A percentile compares a stretch with the other conserved stretches of the same genome.
Conservation (phyloP, 129 eudicot genomes). For the Ambrosia artemisiifolia region DNA sequence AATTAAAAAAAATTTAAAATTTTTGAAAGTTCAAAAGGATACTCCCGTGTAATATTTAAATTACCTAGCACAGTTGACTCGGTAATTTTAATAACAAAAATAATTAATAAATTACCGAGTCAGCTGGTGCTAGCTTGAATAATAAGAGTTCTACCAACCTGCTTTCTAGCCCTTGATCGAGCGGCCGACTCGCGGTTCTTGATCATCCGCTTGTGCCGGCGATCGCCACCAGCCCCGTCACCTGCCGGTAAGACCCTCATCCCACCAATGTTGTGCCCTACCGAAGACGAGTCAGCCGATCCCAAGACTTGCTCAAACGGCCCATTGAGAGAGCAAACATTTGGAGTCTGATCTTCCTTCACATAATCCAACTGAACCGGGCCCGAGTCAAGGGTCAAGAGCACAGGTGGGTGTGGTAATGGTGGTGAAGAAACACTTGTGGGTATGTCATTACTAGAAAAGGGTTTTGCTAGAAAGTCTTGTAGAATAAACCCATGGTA, state of each 20-base stretch:
- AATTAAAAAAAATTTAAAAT: no score
- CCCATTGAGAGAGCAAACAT: no score
- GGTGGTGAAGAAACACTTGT: conserved; percentile 12
- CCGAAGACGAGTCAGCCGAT: conserved; percentile 33
- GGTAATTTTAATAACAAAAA: no score
- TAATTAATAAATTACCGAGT: neutral
- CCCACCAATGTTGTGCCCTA: conserved; percentile 17
- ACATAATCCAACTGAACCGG: conserved; percentile 31
- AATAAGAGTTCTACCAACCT: conserved; percentile 34
- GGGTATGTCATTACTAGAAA: conserved; percentile 27
- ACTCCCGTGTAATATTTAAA: no score
- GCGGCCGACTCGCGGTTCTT: conserved; percentile 86
- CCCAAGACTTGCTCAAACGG: conserved; percentile 18
- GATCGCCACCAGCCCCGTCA: conserved; percentile 38
- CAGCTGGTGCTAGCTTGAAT: neutral
- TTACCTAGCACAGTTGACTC: no score
- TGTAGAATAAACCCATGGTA: conserved; percentile 42
- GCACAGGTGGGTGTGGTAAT: conserved; percentile 27
- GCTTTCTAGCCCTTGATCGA: conserved; percentile 81
- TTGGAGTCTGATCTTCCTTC: conserved; percentile 4
- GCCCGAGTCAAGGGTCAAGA: conserved; percentile 41
- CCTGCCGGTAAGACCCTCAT: conserved; percentile 37
- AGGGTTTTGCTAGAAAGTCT: conserved; percentile 59
- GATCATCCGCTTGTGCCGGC: conserved; percentile 63
- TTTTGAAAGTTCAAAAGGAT: no score